Percentiles rank a stretch among this genome's conserved stretches.
Conservation (phyloP, 2,329 filamentous ascomycete species). For the Pseudogymnoascus pannorum region DNA sequence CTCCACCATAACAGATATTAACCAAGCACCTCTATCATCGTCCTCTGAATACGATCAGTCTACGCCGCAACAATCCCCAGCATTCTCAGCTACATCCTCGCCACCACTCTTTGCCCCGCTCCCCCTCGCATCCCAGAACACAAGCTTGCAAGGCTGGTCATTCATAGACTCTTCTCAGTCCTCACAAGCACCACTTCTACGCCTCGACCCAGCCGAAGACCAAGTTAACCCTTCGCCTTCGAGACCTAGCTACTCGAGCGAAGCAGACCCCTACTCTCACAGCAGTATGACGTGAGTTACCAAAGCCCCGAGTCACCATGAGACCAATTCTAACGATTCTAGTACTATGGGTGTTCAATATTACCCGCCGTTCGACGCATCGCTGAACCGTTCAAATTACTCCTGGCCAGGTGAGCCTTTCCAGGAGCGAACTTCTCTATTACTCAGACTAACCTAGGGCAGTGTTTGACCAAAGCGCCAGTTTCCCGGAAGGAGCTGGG, state of each 20-base stretch:
- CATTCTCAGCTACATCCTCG: not conserved
- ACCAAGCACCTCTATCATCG: not conserved
- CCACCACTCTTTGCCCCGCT: not conserved
- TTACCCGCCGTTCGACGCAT: not conserved
- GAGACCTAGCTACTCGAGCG: not conserved
- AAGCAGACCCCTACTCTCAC: not conserved
- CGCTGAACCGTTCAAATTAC: not conserved
- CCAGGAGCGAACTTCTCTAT: not conserved
- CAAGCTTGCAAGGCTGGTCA: conserved; percentile 6
- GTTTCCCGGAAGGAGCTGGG: not conserved
- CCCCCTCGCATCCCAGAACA: not conserved
- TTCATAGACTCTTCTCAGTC: not conserved
- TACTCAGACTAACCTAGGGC: not conserved
- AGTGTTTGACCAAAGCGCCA: not conserved
- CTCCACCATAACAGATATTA: not conserved
- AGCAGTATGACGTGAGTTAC: conserved; percentile 8
- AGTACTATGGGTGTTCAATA: conserved; percentile 8
- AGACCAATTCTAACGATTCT: not conserved
- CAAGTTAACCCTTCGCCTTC: not conserved
- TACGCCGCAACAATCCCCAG: not conserved
- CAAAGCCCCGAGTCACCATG: not conserved
- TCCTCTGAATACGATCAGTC: conserved; percentile 1
- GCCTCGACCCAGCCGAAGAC: not conserved
- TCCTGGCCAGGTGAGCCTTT: conserved; percentile 6
- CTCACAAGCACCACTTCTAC: conserved; percentile 1